Conservation (phyloP, 106 monocot genomes). For the Acorus calamus region DNA sequence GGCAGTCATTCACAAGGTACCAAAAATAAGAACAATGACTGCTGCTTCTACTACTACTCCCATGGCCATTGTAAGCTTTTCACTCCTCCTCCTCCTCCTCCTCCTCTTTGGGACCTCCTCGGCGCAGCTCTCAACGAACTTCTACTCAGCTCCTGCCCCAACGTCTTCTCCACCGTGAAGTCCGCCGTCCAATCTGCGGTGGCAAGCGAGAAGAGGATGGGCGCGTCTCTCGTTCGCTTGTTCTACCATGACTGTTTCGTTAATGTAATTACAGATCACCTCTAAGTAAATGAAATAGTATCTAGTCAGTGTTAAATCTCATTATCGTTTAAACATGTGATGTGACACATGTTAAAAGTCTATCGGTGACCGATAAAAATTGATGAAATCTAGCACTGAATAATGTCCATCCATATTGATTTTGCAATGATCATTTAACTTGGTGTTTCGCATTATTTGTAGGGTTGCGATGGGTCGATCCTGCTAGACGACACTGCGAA, state of each 20-base stretch:
- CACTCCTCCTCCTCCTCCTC: not conserved
- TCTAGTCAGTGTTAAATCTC: no score
- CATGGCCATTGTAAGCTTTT: no score
- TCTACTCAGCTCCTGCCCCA: constrained; percentile 40
- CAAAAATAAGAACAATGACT: no score
- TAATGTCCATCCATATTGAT: no score
- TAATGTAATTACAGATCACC: constrained; percentile 8
- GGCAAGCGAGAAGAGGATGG: constrained; percentile 36
- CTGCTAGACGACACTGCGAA: constrained; percentile 13
- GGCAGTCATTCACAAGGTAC: no score
- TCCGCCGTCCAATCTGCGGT: constrained; percentile 43
- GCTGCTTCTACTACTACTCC: no score
- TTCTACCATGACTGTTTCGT: constrained; percentile 61
- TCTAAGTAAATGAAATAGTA: no score
- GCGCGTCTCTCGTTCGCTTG: constrained; percentile 43
- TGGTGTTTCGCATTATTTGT: not conserved
- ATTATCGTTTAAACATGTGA: no score
- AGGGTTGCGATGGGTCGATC: constrained; percentile 24
- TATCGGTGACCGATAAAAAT: no score
- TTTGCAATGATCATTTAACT: no score
- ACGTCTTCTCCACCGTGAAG: constrained; percentile 25
- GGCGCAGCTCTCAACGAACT: constrained; percentile 38
- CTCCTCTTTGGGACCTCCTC: constrained; percentile 1
- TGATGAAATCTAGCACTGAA: no score
- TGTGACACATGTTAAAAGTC: no score